Evolutionary conservation across 2,329 filamentous ascomycete genomes (phyloP), one percentile per base, ranked within the genome.

Genomic region (Lasiodiplodia hormozganensis): DNA sequence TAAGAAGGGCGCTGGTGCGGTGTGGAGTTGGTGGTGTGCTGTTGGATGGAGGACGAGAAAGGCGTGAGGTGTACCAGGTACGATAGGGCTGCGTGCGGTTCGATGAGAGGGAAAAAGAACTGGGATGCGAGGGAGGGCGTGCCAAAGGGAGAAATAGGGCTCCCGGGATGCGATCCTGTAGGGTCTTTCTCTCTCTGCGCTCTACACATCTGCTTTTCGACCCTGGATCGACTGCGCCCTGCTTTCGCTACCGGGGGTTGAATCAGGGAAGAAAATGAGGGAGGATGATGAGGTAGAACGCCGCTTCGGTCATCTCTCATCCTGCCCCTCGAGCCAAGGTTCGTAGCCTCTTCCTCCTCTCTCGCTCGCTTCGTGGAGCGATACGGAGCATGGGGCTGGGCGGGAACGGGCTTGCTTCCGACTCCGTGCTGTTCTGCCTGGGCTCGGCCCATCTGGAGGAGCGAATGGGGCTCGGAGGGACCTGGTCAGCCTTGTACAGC

Each of bases 401-500:
- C 54, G 34, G 54, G 18, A n/a, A n/a, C 43, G 43, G 43, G 43
- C 43, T 47, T 21, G 43, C 43, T 47, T 47, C 43, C 43, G 12
- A n/a, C 43, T 47, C 21, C 43, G 43, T 47, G 7, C 43, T n/a
- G 7, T 47, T 47, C 43, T 18, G 43, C 43, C 43, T 47, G 43
- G 40, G 40, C 40, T 47, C 40, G 40, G 28, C 18, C 40, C 43
- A 47, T 10, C 18, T 10, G 43, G 7, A 47, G 43, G 7, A 21
- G 43, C 43, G 18, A 47, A 47, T 21, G 43, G 43, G 40, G 16
- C 6, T 47, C 16, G 16, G 16, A n/a, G 16, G 38, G 60, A 31
- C 47, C 60, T 47, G 51, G 60, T 64, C 60, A 64, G 60, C 60
- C 60, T 64, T 64, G 60, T 47, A 47, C 43, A 47, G 43, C 43